phyloP scores from a whole-genome alignment of 1,139 yeast species.

The Suhomyces choctaworum region DNA sequence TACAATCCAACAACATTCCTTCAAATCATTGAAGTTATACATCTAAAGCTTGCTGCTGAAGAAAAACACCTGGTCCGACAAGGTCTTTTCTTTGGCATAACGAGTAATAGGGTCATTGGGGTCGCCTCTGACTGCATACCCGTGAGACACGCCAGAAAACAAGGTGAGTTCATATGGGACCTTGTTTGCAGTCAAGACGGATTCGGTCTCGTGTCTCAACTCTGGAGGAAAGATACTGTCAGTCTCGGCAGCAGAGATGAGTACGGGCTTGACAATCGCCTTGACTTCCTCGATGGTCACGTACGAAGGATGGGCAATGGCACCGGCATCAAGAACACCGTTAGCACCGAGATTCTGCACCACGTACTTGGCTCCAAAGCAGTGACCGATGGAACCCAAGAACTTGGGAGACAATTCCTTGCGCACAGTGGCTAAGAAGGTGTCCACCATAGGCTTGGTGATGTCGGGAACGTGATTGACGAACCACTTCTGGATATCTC shows the following conservation, averaged over 20 bases:
- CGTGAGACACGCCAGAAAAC: conserved; percentile 66
- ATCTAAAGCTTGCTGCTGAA: too few species aligned
- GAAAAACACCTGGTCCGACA: conserved; percentile 55
- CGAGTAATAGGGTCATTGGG: conserved; percentile 48
- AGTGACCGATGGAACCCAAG: conserved; percentile 70
- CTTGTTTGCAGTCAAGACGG: conserved; percentile 45
- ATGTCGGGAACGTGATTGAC: conserved; percentile 50
- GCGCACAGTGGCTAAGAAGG: conserved; percentile 45
- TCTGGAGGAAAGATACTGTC: conserved; percentile 66
- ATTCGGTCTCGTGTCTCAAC: conserved; percentile 60
- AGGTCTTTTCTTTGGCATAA: conserved; percentile 71
- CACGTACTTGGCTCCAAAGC: conserved; percentile 78
- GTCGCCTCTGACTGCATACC: conserved; percentile 77
- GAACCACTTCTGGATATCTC: conserved; percentile 51
- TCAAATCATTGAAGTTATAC: too few species aligned
- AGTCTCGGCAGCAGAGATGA: conserved; percentile 70
- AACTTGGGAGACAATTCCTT: conserved; percentile 50
- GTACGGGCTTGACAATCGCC: conserved; percentile 56
- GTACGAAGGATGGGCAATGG: conserved; percentile 79
- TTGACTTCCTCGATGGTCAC: conserved; percentile 64
- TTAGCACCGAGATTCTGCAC: conserved; percentile 51
- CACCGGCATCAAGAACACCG: conserved; percentile 59
- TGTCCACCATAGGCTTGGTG: conserved; percentile 41
- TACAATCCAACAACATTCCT: too few species aligned
- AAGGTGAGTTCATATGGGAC: conserved; percentile 57